A percentile compares a stretch with the other conserved stretches of the same genome.
Conservation (phyloP, 2,329 filamentous ascomycete species). For the Boeremia lycopersici region DNA sequence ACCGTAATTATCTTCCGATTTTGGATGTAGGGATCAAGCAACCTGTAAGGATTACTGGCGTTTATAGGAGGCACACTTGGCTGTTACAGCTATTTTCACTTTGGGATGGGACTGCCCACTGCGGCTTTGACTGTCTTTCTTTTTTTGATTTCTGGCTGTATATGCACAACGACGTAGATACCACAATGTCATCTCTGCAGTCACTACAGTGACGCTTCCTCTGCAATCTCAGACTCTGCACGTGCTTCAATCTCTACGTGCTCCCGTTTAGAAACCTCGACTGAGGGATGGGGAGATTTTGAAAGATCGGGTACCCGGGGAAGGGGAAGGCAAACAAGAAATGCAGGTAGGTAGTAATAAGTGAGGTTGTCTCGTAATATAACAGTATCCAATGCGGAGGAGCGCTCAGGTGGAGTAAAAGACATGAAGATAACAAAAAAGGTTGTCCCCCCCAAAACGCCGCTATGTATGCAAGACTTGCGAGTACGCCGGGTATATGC, state of each 20-base stretch:
- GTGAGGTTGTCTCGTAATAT: too few relatives aligned
- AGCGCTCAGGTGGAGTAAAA: neutral
- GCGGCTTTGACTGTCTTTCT: neutral
- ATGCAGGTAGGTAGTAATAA: too few relatives aligned
- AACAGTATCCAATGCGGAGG: too few relatives aligned
- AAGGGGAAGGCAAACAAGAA: too few relatives aligned
- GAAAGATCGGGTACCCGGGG: too few relatives aligned
- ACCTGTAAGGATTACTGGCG: neutral
- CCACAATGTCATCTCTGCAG: neutral
- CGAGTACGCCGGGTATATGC: slow-evolving; percentile 8
- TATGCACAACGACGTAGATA: slow-evolving; percentile 4
- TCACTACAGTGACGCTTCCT: neutral
- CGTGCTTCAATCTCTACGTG: neutral
- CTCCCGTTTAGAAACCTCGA: too few relatives aligned
- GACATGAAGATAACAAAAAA: neutral
- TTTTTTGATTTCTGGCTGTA: neutral
- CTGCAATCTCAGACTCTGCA: neutral
- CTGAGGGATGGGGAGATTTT: too few relatives aligned
- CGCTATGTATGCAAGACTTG: slow-evolving; percentile 1
- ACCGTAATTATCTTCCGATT: neutral
- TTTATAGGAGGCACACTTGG: neutral
- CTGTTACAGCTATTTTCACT: neutral
- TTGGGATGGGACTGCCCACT: neutral
- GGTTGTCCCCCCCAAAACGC: neutral
- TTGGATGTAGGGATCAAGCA: neutral